Evolutionary conservation across 768 basidiomycete species (phyloP).

Genomic region (Leccinellum rugosiceps): DNA sequence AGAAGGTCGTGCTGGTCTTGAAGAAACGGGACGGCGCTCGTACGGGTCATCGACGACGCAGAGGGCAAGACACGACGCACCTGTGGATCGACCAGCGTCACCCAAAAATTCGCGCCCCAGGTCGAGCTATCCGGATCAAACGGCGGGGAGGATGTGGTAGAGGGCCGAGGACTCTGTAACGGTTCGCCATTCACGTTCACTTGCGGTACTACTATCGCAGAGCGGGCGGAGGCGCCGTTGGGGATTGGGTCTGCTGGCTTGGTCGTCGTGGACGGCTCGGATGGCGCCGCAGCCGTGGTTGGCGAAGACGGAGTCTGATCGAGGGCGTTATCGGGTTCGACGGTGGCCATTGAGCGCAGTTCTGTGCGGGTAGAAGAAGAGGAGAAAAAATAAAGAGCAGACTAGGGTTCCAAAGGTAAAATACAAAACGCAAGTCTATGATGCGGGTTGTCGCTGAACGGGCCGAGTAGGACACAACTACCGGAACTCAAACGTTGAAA

Average conservation of each 20-base stretch:
- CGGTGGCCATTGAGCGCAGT: conserved; percentile 21
- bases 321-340: conserved; percentile 23
- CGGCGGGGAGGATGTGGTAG: conserved; percentile 16
- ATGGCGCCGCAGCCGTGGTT: not conserved
- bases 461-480: conserved; percentile 5
- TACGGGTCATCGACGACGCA: conserved; percentile 6
- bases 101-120: conserved; percentile 95
- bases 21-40: conserved; percentile 1
- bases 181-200: conserved; percentile 36
- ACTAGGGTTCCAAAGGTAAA: conserved; percentile 12
- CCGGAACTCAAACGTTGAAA: conserved; percentile 21
- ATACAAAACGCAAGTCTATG: conserved; percentile 16
- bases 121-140: conserved; percentile 42
- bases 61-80: conserved; percentile 40
- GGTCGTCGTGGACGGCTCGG: conserved; percentile 1
- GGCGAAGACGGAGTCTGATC: conserved; percentile 19
- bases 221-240: conserved; percentile 9
- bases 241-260: conserved; percentile 8
- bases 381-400: not conserved
- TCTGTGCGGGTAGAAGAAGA: not conserved
- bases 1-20: conserved; percentile 70
- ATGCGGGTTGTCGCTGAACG: conserved; percentile 8
- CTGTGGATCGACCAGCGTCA: conserved; percentile 88
- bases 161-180: conserved; percentile 30
- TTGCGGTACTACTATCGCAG: conserved; percentile 29